These are phyloP conservation scores for Penicillium canescens DNA, from an alignment of 495 filamentous ascomycete species.

Conservation along the genomic window DNA sequence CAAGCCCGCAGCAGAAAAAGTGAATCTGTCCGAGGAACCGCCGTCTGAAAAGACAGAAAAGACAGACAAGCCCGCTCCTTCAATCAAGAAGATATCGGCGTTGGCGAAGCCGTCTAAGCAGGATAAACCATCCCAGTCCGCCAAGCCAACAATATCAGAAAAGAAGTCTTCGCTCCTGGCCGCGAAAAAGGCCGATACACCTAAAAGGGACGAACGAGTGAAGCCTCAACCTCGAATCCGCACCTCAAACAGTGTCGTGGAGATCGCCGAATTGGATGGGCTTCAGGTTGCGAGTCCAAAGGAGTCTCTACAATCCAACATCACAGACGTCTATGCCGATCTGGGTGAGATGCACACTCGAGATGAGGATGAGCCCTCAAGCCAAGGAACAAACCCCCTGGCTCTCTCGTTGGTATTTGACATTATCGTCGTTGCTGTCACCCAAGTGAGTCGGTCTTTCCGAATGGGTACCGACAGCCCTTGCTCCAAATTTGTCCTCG, in stretches of 20 bases:
- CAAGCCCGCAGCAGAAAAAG: constrained; percentile 1
- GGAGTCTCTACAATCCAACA: constrained; percentile 22
- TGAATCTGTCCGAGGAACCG: constrained; percentile 1
- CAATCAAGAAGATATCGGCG: background rate
- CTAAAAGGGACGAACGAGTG: constrained; percentile 6
- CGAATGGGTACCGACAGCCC: constrained; percentile 26
- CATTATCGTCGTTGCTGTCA: constrained; percentile 30
- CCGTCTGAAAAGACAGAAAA: background rate
- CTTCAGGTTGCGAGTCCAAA: constrained; percentile 31
- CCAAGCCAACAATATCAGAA: background rate
- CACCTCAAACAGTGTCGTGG: constrained; percentile 17
- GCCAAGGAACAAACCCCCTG: constrained; percentile 19
- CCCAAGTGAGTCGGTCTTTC: constrained; percentile 28
- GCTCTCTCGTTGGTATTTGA: constrained; percentile 34
- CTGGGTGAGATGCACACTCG: constrained; percentile 14
- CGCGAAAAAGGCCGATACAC: background rate
- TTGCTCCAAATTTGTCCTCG: constrained; percentile 27
- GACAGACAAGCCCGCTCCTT: background rate
- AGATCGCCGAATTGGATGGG: constrained; percentile 45
- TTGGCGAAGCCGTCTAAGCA: constrained; percentile 4
- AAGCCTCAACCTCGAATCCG: constrained; percentile 21
- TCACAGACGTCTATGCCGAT: constrained; percentile 22
- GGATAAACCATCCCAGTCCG: background rate
- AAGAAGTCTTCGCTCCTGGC: background rate
- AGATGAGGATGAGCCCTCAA: constrained; percentile 11